Evolutionary conservation across 1,139 yeast genomes (phyloP), one percentile per base, ranked within the genome.

Genomic region (Blastobotrys capitulatus): DNA sequence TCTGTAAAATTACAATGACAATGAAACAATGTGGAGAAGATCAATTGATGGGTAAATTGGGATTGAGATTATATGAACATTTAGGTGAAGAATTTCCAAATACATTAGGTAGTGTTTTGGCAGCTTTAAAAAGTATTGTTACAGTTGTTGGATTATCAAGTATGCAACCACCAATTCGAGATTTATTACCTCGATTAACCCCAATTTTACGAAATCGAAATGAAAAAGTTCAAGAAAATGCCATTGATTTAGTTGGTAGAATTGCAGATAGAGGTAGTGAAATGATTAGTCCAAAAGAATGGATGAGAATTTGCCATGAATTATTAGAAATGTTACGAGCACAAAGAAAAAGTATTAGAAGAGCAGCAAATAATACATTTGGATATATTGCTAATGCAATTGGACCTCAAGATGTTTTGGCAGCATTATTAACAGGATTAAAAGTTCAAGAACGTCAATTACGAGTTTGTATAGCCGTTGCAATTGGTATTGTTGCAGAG

Each of bases 281-380:
- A 58, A 80, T 81, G 49, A 88, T 90, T 20, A 82, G 90, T 46
- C 95, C 96, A 1, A 82, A 88, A 54, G 99, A 94, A 66, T 94
- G 98, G 98, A 88, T 92, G 95, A 76, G 98, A 54, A 87, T 92
- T 29, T 87, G 97, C 60, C 89, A 87, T 68, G 97, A 90, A 63
- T 71, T 94, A 41, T 69, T 94, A 41, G 98, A 92, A 57, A 82
- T 92, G 81, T 75, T 94, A 54, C 89, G 89, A 61, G 86, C 96
- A 15, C 80, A 86, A n/a, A 79, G 79, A 52, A 88, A 86, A 60
- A 74, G 83, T 26, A 87, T 90, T 45, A 72, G 97, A 54, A 75
- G 83, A 39, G 87, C 94, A 1, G 96, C 98, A 0, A 94, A 90
- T 62, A 80, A 78, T 29, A 88, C 98, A 0, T 92, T 94, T 72